A percentile compares a stretch with the other conserved stretches of the same genome.
Conservation (phyloP, 1,139 yeast genomes). For the Zygosaccharomyces pseudobailii region DNA sequence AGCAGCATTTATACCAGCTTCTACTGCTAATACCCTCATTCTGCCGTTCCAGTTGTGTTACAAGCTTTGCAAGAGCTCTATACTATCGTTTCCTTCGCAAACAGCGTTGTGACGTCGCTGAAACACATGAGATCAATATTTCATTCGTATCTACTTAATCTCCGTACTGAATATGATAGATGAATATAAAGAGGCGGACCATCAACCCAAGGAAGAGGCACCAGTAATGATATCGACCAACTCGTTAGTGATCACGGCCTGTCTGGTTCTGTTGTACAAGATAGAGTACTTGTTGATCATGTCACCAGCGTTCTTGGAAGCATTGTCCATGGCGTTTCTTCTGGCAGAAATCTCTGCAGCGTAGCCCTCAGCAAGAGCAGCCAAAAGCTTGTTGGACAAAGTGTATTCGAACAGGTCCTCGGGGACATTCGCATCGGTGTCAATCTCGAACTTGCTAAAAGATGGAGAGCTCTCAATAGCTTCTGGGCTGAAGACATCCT, state of each 20-base stretch:
- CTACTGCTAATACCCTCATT: not conserved
- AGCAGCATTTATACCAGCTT: not conserved
- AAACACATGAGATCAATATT: constrained; percentile 3
- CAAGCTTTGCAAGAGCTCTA: not conserved
- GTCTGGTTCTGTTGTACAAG: constrained; percentile 99
- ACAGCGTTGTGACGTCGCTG: not conserved
- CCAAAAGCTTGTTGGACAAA: constrained; percentile 80
- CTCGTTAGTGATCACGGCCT: constrained; percentile 99
- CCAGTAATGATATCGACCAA: constrained; percentile 99
- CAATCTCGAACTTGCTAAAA: constrained; percentile 77
- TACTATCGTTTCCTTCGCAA: not conserved
- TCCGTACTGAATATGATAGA: constrained; percentile 7
- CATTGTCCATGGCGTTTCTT: constrained; percentile 99
- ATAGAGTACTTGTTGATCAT: constrained; percentile 95
- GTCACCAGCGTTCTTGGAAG: constrained; percentile 99
- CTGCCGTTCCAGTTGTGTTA: not conserved
- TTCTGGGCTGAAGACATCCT: constrained; percentile 63
- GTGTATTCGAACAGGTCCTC: constrained; percentile 76
- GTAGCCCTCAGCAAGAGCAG: constrained; percentile 97
- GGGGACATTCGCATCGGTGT: constrained; percentile 62
- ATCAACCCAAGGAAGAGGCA: constrained; percentile 94
- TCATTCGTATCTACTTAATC: constrained; percentile 5
- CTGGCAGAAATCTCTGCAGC: constrained; percentile 98
- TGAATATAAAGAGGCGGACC: constrained; percentile 12
- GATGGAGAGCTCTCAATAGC: constrained; percentile 85